These are phyloP conservation scores for Nannizziopsis arthrosporioides DNA, from an alignment of 2,329 filamentous ascomycete species.

Conservation along the genomic window DNA sequence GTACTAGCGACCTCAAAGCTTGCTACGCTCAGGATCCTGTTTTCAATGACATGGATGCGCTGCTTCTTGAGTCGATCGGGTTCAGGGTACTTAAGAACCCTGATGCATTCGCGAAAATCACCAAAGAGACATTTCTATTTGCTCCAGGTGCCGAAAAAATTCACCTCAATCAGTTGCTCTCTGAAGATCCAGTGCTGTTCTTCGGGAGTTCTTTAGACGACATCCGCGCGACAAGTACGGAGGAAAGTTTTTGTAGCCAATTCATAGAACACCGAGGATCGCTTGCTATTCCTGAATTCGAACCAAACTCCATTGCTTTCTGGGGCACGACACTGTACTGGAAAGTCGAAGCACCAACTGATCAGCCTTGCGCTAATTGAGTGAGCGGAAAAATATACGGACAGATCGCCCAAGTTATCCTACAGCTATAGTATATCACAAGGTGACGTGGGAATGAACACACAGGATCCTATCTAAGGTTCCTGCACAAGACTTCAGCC, in stretches of 20 bases:
- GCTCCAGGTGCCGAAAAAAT: conserved; percentile 47
- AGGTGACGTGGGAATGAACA: no score
- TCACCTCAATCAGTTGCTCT: conserved; percentile 42
- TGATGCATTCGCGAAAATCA: conserved; percentile 41
- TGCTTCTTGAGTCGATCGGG: conserved; percentile 26
- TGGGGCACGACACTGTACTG: conserved; percentile 30
- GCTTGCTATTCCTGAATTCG: conserved; percentile 22
- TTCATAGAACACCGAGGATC: conserved; percentile 15
- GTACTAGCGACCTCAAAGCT: conserved; percentile 29
- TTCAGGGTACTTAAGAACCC: conserved; percentile 40
- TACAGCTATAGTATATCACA: no score
- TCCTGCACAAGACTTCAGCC: no score
- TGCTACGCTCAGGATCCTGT: conserved; percentile 46
- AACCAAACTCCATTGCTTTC: conserved; percentile 26
- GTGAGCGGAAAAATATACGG: neutral
- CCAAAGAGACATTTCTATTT: conserved; percentile 44
- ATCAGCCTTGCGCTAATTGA: neutral
- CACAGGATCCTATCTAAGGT: no score
- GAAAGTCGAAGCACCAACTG: conserved; percentile 7
- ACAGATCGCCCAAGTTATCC: no score
- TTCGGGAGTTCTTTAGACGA: conserved; percentile 42
- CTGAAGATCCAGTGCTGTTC: conserved; percentile 41
- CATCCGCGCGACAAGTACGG: neutral
- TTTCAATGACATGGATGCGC: conserved; percentile 34
- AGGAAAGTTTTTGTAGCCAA: conserved; percentile 16